Evolutionary conservation across 371 early-diverging fungal genomes (phyloP).

Genomic region (Saksenaea vasiformis): DNA sequence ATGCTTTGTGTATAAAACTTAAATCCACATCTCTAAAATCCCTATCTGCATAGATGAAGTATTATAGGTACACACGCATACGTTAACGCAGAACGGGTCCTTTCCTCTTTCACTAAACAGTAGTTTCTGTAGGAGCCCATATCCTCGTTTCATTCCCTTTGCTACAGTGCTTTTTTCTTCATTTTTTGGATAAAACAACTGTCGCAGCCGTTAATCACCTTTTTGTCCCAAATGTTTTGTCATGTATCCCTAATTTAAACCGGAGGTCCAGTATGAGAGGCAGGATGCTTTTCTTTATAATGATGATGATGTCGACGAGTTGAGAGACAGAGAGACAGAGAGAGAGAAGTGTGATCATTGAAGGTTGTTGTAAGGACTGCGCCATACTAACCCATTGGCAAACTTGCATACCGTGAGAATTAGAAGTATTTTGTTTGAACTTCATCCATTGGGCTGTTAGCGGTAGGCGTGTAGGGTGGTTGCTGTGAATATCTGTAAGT

Average conservation of each 20-base stretch:
- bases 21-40: too few relatives aligned
- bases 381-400: slow-evolving; percentile 4
- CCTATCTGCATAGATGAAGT: too few relatives aligned
- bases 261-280: background rate
- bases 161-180: background rate
- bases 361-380: background rate
- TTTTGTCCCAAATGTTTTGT: background rate
- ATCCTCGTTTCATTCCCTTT: background rate
- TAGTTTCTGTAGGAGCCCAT: background rate
- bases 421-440: background rate
- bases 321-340: slow-evolving; percentile 3
- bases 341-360: slow-evolving; percentile 5
- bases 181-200: background rate
- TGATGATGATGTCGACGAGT: slow-evolving; percentile 4
- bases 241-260: background rate
- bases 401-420: background rate
- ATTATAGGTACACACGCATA: too few relatives aligned
- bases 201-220: background rate
- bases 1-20: too few relatives aligned
- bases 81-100: too few relatives aligned
- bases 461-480: background rate
- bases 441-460: background rate
- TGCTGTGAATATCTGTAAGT: background rate
- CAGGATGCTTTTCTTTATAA: background rate
- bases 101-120: background rate